Evolutionary conservation across 495 filamentous ascomycete species (phyloP).

Genomic region (Penicillium bialowiezense): DNA sequence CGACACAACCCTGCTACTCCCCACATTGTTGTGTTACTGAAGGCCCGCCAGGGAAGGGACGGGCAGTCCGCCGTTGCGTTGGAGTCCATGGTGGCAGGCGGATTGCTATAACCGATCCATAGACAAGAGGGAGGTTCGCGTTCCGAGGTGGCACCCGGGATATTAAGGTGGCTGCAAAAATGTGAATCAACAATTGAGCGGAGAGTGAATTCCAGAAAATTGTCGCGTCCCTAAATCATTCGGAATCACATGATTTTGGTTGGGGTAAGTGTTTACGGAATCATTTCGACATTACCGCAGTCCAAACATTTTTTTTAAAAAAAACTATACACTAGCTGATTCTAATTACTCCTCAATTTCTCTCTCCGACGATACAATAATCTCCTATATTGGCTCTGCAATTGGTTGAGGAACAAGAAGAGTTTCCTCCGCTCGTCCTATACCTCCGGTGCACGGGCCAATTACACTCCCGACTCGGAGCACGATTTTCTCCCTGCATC

Average conservation of each 20-base stretch:
- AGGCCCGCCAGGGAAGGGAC: constrained; percentile 41
- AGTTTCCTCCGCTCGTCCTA: constrained; percentile 2
- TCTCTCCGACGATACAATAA: background rate
- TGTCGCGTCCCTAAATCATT: constrained; percentile 8
- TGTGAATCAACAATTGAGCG: background rate
- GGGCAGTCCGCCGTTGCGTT: constrained; percentile 42
- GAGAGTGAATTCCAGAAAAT: background rate
- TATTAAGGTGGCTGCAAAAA: background rate
- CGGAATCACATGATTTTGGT: constrained; percentile 26
- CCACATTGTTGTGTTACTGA: constrained; percentile 42
- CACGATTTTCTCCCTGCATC: constrained; percentile 27
- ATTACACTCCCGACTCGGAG: constrained; percentile 24
- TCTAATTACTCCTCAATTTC: background rate
- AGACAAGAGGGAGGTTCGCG: constrained; percentile 3
- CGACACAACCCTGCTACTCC: constrained; percentile 46
- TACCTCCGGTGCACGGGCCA: constrained; percentile 24
- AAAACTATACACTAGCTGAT: too few species aligned
- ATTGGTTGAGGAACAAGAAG: background rate
- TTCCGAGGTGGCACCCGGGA: constrained; percentile 4
- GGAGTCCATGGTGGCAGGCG: constrained; percentile 36
- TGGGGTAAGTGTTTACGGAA: constrained; percentile 15
- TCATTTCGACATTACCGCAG: background rate
- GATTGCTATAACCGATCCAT: constrained; percentile 31
- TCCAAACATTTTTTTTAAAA: background rate
- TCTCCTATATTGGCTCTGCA: background rate